phyloP scores from a whole-genome alignment of 2,329 filamentous ascomycete genomes.

The Penicillium sp. region DNA sequence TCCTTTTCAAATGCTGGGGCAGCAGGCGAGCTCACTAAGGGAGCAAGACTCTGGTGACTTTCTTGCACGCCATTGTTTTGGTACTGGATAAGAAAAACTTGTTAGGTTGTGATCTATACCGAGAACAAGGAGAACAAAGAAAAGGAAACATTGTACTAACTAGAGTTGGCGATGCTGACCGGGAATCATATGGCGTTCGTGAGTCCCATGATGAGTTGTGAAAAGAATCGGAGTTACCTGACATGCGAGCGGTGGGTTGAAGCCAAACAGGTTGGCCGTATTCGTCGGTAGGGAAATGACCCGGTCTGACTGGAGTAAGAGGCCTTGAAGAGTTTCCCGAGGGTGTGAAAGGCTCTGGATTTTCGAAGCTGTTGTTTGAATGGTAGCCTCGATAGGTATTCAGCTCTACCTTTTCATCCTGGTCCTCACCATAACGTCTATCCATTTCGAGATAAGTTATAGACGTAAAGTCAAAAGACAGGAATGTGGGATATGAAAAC shows the following conservation, averaged over 20 bases:
- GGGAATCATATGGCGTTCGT: conserved; percentile 25
- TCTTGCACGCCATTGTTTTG: conserved; percentile 25
- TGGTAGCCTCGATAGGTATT: conserved; percentile 17
- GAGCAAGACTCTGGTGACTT: conserved; percentile 35
- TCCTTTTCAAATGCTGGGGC: conserved; percentile 34
- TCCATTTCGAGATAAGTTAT: conserved; percentile 10
- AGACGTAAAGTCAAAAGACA: neutral
- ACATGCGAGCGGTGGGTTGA: conserved; percentile 19
- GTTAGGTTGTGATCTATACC: neutral
- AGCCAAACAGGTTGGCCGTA: conserved; percentile 23
- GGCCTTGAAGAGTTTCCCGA: conserved; percentile 17
- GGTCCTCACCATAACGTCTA: conserved; percentile 18
- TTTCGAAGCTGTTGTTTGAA: conserved; percentile 18
- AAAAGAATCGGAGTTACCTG: conserved; percentile 21
- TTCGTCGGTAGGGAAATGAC: conserved; percentile 23
- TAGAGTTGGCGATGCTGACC: conserved; percentile 31
- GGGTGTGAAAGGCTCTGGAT: conserved; percentile 11
- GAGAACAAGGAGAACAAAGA: neutral
- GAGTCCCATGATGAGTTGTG: conserved; percentile 22
- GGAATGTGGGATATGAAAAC: conserved; percentile 15
- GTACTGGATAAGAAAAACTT: conserved; percentile 12
- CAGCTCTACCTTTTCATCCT: conserved; percentile 30
- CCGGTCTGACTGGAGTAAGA: conserved; percentile 24
- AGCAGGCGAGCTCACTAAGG: conserved; percentile 31
- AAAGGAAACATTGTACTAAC: conserved; percentile 18